phyloP scores from a whole-genome alignment of 257 asterid species.

The Leptodermis oblonga region DNA sequence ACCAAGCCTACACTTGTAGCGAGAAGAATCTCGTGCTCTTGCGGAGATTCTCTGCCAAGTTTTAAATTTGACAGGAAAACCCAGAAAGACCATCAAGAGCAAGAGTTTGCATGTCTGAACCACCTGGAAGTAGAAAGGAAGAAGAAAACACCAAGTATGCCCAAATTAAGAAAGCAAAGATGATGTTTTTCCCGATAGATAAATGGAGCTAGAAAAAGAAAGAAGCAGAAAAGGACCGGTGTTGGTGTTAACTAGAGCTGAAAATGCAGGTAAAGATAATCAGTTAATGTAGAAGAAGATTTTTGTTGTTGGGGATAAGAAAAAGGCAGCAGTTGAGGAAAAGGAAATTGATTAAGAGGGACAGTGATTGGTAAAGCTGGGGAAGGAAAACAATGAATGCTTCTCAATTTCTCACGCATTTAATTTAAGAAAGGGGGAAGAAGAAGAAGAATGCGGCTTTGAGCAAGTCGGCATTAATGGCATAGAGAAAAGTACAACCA shows the following conservation, averaged over 20 bases:
- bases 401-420: conserved; percentile 23
- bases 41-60: too few relatives aligned
- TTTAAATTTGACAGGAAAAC: too few relatives aligned
- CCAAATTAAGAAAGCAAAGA: neutral
- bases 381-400: conserved; percentile 18
- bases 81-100: neutral
- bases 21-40: too few relatives aligned
- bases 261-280: neutral
- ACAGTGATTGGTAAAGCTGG: neutral
- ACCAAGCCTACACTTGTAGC: neutral
- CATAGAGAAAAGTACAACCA: neutral
- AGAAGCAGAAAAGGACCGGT: neutral
- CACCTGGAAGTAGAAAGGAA: too few relatives aligned
- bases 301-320: neutral
- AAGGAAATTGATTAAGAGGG: conserved; percentile 2
- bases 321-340: conserved; percentile 21
- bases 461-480: neutral
- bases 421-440: conserved; percentile 13
- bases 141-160: neutral
- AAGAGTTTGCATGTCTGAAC: too few relatives aligned
- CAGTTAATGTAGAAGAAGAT: neutral
- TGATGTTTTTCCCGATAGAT: neutral
- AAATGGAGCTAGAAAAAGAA: neutral
- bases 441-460: neutral
- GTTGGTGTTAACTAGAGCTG: neutral